phyloP scores from a whole-genome alignment of 352 stramenopile genomes.

The Globisporangium okanoganense region DNA sequence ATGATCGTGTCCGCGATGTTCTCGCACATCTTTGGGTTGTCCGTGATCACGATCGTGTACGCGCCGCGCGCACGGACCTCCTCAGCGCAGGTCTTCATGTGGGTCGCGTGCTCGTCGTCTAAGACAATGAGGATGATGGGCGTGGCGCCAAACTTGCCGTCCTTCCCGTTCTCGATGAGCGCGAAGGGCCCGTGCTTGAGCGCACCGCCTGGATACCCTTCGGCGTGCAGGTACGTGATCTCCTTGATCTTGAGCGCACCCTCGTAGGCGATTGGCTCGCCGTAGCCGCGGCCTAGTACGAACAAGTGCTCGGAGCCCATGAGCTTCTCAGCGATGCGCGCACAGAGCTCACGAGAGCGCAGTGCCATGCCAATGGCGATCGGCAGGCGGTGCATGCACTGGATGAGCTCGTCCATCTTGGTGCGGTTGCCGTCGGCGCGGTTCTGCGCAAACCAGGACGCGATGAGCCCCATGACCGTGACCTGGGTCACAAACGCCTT shows the following conservation, averaged over 20 bases:
- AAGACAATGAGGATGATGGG: slow-evolving; percentile 97
- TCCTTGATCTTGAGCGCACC: slow-evolving; percentile 99
- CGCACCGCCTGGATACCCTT: slow-evolving; percentile 96
- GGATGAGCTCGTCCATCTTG: slow-evolving; percentile 90
- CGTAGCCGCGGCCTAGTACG: slow-evolving; percentile 93
- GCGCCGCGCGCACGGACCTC: slow-evolving; percentile 96
- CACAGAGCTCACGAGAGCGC: slow-evolving; percentile 90
- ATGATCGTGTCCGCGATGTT: slow-evolving; percentile 94
- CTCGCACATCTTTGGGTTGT: slow-evolving; percentile 92
- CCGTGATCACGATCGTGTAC: slow-evolving; percentile 97
- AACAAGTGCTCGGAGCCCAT: slow-evolving; percentile 93
- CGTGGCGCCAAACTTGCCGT: slow-evolving; percentile 93
- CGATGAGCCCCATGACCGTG: slow-evolving; percentile 89
- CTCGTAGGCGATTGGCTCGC: slow-evolving; percentile 95
- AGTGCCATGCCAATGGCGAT: slow-evolving; percentile 98
- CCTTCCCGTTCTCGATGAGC: slow-evolving; percentile 94
- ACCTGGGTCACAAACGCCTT: slow-evolving; percentile 99
- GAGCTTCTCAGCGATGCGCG: slow-evolving; percentile 86
- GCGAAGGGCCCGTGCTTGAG: slow-evolving; percentile 99
- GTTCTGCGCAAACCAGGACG: slow-evolving; percentile 91
- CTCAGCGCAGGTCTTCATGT: slow-evolving; percentile 94
- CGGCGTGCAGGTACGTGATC: slow-evolving; percentile 98
- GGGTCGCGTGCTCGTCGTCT: slow-evolving; percentile 95
- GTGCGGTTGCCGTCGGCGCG: slow-evolving; percentile 69
- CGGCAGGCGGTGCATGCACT: slow-evolving; percentile 94